Percentiles rank a stretch among this genome's conserved stretches.
Evolutionary conservation across 1,284 basidiomycete species (phyloP).

Genomic region (Ganoderma resinaceum): DNA sequence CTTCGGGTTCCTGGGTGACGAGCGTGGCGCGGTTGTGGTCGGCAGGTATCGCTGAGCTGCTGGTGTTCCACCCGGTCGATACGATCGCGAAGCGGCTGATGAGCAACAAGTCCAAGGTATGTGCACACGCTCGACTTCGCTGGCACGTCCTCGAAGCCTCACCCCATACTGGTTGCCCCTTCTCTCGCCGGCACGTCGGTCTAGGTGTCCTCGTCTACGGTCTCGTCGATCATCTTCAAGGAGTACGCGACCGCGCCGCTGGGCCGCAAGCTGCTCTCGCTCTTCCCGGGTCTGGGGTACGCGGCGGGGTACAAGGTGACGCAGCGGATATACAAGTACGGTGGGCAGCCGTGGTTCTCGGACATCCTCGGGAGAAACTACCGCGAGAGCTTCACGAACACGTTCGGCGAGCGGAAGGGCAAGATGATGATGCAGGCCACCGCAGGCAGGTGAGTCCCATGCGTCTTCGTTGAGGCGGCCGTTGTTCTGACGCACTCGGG

Average conservation of each 20-base stretch:
- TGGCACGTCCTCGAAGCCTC: too few relatives aligned
- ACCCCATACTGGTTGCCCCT: too few relatives aligned
- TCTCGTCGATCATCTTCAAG: conserved; percentile 88
- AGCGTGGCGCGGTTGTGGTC: not conserved
- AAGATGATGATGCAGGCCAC: conserved; percentile 96
- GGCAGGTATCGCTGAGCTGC: conserved; percentile 90
- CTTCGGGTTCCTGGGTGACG: not conserved
- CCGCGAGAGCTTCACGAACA: conserved; percentile 79
- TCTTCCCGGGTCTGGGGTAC: conserved; percentile 98
- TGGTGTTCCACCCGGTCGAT: conserved; percentile 93
- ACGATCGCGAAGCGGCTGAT: conserved; percentile 97
- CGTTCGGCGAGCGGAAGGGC: conserved; percentile 95
- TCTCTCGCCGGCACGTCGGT: not conserved
- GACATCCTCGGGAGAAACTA: conserved; percentile 86
- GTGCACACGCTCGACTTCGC: conserved; percentile 15
- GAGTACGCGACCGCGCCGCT: conserved; percentile 80
- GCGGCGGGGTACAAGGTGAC: conserved; percentile 97
- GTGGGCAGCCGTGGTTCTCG: conserved; percentile 98
- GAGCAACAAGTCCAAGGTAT: conserved; percentile 91
- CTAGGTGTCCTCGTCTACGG: conserved; percentile 67
- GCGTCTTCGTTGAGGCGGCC: not conserved
- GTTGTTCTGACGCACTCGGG: not conserved
- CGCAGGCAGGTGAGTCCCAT: conserved; percentile 79
- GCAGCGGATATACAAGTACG: conserved; percentile 97
- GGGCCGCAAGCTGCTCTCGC: conserved; percentile 81